Percentiles rank a stretch among this genome's conserved stretches.
These are phyloP conservation scores for Thymus mandschuricus DNA, from an alignment of 257 asterid genomes.

Conservation along the genomic window DNA sequence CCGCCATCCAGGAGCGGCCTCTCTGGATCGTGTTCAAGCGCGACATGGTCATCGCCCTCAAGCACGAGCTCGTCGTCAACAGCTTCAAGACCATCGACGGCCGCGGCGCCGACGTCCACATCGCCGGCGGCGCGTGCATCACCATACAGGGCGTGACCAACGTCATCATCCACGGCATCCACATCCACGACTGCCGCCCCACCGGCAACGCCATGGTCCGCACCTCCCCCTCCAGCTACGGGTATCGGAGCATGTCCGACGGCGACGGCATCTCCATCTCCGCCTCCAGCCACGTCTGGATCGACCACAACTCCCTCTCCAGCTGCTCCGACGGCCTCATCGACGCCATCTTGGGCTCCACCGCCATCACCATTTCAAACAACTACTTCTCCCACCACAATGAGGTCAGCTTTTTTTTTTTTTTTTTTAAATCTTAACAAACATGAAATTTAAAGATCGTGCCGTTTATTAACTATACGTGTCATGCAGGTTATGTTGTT, in stretches of 20 bases:
- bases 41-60: slow-evolving; percentile 53
- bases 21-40: slow-evolving; percentile 55
- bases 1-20: slow-evolving; percentile 49
- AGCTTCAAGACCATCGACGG: slow-evolving; percentile 61
- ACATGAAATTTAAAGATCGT: too few relatives aligned
- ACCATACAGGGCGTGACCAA: slow-evolving; percentile 46
- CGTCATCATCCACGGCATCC: slow-evolving; percentile 51
- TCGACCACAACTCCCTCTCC: slow-evolving; percentile 53
- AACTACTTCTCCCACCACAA: slow-evolving; percentile 53
- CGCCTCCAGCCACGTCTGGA: slow-evolving; percentile 49
- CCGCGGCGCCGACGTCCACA: slow-evolving; percentile 54
- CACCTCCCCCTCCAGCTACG: slow-evolving; percentile 47
- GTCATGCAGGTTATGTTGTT: slow-evolving; percentile 43
- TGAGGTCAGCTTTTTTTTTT: slow-evolving; percentile 32
- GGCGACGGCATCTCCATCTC: slow-evolving; percentile 57
- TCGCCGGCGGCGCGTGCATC: slow-evolving; percentile 53
- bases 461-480: too few relatives aligned
- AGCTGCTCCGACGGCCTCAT: slow-evolving; percentile 53
- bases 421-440: too few relatives aligned
- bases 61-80: slow-evolving; percentile 52
- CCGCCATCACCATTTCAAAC: slow-evolving; percentile 58
- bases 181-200: slow-evolving; percentile 51
- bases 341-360: slow-evolving; percentile 58
- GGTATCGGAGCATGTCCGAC: slow-evolving; percentile 46
- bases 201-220: slow-evolving; percentile 58